These are phyloP conservation scores for Drechslerella stenobrocha DNA, from an alignment of 2,329 filamentous ascomycete species.

Conservation along the genomic window DNA sequence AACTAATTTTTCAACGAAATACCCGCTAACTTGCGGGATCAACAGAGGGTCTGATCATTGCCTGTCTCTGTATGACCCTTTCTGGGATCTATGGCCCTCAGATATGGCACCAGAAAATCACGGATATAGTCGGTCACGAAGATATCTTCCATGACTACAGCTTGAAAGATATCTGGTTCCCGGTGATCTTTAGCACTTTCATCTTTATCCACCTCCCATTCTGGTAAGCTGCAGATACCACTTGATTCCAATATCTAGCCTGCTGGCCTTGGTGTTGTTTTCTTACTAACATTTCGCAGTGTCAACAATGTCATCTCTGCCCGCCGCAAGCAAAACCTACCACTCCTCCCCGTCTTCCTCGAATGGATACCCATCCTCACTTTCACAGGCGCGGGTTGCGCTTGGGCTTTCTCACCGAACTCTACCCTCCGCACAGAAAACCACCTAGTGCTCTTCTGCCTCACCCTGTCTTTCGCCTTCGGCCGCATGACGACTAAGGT, in stretches of 20 bases:
- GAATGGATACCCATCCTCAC: constrained; percentile 92
- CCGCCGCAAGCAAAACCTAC: constrained; percentile 70
- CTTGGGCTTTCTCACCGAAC: constrained; percentile 89
- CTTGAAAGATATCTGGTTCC: constrained; percentile 87
- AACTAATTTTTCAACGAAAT: not conserved
- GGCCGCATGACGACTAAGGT: constrained; percentile 99
- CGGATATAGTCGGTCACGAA: constrained; percentile 67
- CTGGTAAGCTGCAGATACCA: constrained; percentile 58
- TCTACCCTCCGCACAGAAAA: constrained; percentile 80
- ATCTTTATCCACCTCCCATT: constrained; percentile 78
- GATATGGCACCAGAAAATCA: constrained; percentile 79
- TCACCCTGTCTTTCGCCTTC: constrained; percentile 95
- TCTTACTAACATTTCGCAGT: constrained; percentile 43
- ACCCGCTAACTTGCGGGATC: constrained; percentile 8
- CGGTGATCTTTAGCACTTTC: constrained; percentile 68
- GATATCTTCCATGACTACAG: constrained; percentile 69
- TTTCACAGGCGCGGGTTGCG: constrained; percentile 72
- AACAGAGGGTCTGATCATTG: constrained; percentile 81
- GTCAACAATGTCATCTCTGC: constrained; percentile 81
- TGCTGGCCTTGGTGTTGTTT: not conserved
- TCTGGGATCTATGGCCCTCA: constrained; percentile 85
- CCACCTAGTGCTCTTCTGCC: constrained; percentile 85
- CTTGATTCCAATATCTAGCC: constrained; percentile 3
- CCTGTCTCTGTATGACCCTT: constrained; percentile 79
- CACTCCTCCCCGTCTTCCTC: constrained; percentile 79